Conservation (phyloP, 2,329 filamentous ascomycete genomes). For the Pyricularia pennisetigena region DNA sequence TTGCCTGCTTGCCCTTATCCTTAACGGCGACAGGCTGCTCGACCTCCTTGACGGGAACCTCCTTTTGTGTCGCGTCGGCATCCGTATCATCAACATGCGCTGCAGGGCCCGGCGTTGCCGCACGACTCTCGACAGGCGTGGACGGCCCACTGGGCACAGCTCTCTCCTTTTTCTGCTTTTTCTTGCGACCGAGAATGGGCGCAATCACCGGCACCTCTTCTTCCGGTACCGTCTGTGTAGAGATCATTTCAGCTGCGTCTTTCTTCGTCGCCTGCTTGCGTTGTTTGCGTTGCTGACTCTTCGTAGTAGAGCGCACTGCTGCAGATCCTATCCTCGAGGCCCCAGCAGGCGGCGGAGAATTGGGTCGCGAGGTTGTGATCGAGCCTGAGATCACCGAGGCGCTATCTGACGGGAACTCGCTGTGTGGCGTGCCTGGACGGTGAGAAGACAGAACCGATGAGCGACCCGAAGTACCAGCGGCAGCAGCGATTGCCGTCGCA, state of each 20-base stretch:
- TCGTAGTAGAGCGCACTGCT: slow-evolving; percentile 59
- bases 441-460: slow-evolving; percentile 17
- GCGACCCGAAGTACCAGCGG: slow-evolving; percentile 14
- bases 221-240: slow-evolving; percentile 40
- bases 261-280: slow-evolving; percentile 58
- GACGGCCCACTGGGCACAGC: slow-evolving; percentile 15
- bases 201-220: slow-evolving; percentile 44
- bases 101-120: slow-evolving; percentile 11
- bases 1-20: slow-evolving; percentile 2
- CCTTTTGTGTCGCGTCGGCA: neutral
- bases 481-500: slow-evolving; percentile 13
- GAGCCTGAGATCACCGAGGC: slow-evolving; percentile 66
- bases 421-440: slow-evolving; percentile 62
- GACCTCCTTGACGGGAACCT: neutral
- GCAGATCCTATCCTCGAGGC: slow-evolving; percentile 54
- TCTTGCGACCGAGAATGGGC: slow-evolving; percentile 71
- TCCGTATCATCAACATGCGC: neutral
- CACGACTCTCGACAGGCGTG: slow-evolving; percentile 14
- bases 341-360: slow-evolving; percentile 50
- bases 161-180: slow-evolving; percentile 67
- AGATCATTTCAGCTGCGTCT: slow-evolving; percentile 38
- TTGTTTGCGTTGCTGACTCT: slow-evolving; percentile 71
- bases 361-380: slow-evolving; percentile 56
- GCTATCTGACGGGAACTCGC: slow-evolving; percentile 68
- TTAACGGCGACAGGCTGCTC: neutral